Conservation (phyloP, 805 yeast genomes). For the Blastobotrys attinorum region DNA sequence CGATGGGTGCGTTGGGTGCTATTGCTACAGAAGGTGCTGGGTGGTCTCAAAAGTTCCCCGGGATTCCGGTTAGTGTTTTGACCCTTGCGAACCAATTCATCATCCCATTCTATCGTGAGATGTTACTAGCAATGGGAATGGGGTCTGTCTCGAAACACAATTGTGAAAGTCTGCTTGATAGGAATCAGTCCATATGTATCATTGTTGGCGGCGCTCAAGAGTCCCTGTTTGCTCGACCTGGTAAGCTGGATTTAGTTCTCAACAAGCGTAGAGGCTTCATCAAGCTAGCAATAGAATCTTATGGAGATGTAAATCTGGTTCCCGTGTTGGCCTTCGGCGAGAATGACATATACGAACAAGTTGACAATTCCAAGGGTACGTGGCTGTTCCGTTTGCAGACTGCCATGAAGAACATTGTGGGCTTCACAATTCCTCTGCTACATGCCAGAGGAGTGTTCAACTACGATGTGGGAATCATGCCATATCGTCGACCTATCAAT, state of each 20-base stretch:
- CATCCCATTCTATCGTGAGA: constrained; percentile 84
- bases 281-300: constrained; percentile 63
- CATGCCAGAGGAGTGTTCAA: constrained; percentile 89
- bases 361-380: constrained; percentile 38
- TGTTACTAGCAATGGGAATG: constrained; percentile 69
- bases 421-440: constrained; percentile 86
- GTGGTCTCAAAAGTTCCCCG: constrained; percentile 67
- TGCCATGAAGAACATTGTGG: constrained; percentile 61
- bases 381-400: constrained; percentile 51
- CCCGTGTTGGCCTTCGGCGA: constrained; percentile 93
- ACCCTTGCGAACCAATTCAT: constrained; percentile 79
- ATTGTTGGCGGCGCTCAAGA: constrained; percentile 98
- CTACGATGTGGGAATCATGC: constrained; percentile 84
- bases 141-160: constrained; percentile 76
- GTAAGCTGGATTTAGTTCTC: constrained; percentile 57
- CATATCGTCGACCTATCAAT: constrained; percentile 72
- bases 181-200: constrained; percentile 71
- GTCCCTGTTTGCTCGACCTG: constrained; percentile 58
- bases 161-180: constrained; percentile 52
- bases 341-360: constrained; percentile 50
- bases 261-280: constrained; percentile 82
- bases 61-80: constrained; percentile 67
- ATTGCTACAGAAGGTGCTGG: constrained; percentile 76
- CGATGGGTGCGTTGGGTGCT: constrained; percentile 83
- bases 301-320: constrained; percentile 71